These are phyloP conservation scores for Schoenoplectus triqueter DNA, from an alignment of 202 grass and related monocot genomes.

Conservation along the genomic window DNA sequence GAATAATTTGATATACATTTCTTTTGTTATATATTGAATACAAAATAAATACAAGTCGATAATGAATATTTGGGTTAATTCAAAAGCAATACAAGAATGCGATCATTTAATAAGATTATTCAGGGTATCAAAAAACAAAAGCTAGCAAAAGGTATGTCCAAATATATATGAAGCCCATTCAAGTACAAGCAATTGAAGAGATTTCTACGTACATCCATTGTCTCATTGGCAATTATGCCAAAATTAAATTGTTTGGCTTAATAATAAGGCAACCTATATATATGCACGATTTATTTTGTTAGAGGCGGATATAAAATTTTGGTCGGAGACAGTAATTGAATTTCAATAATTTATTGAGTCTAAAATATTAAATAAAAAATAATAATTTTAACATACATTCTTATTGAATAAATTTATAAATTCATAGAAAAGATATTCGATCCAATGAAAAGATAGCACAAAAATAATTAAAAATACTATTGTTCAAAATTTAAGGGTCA, in stretches of 20 bases:
- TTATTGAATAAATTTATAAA: no score
- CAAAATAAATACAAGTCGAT: neutral
- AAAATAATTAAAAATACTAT: no score
- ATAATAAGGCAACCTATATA: neutral
- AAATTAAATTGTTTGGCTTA: constrained; percentile 3
- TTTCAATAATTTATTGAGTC: no score
- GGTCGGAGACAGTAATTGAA: no score
- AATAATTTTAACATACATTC: no score
- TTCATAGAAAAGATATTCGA: no score
- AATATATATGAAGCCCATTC: neutral
- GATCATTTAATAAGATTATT: neutral
- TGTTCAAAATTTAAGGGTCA: no score
- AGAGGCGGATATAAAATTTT: no score
- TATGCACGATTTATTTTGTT: neutral
- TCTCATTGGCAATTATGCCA: neutral
- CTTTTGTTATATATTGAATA: no score
- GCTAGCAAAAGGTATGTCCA: neutral
- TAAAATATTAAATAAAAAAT: no score
- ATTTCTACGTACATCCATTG: neutral
- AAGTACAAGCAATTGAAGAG: neutral
- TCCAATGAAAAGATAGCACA: no score
- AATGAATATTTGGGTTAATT: constrained; percentile 1
- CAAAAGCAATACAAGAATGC: neutral
- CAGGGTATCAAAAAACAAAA: neutral
- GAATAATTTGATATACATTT: neutral